A percentile compares a stretch with the other conserved stretches of the same genome.
phyloP scores from a whole-genome alignment of 345 rosid genomes.

The Physaria fendleri region DNA sequence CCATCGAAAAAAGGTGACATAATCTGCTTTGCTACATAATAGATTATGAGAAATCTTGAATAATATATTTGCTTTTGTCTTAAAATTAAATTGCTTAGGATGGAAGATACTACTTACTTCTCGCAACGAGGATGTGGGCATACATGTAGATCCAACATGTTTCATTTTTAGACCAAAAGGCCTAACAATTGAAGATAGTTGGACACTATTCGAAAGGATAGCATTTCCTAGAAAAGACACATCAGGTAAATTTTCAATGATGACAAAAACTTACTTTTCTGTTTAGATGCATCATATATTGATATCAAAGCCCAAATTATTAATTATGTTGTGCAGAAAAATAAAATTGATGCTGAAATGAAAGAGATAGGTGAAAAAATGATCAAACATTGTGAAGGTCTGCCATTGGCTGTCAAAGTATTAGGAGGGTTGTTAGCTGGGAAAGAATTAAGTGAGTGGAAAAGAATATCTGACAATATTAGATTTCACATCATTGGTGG shows the following conservation, averaged over 20 bases:
- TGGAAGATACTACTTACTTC: conserved; percentile 47
- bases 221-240: conserved; percentile 6
- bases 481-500: neutral
- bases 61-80: neutral
- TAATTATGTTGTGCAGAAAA: neutral
- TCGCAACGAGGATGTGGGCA: neutral
- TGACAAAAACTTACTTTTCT: no score
- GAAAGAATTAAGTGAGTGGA: neutral
- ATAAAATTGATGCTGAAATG: neutral
- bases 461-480: neutral
- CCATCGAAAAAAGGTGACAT: neutral
- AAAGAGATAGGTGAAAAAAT: neutral
- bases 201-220: conserved; percentile 35
- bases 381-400: conserved; percentile 4
- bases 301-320: no score
- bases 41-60: no score
- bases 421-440: neutral
- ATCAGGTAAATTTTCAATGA: conserved; percentile 5
- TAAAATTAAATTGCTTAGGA: neutral
- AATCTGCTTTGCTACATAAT: neutral
- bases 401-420: neutral
- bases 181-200: conserved; percentile 22
- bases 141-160: conserved; percentile 9
- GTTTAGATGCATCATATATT: no score
- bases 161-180: neutral